Base-by-base conservation (phyloP, 331 rosid genomes). In the Stylosanthes scabra region DNA sequence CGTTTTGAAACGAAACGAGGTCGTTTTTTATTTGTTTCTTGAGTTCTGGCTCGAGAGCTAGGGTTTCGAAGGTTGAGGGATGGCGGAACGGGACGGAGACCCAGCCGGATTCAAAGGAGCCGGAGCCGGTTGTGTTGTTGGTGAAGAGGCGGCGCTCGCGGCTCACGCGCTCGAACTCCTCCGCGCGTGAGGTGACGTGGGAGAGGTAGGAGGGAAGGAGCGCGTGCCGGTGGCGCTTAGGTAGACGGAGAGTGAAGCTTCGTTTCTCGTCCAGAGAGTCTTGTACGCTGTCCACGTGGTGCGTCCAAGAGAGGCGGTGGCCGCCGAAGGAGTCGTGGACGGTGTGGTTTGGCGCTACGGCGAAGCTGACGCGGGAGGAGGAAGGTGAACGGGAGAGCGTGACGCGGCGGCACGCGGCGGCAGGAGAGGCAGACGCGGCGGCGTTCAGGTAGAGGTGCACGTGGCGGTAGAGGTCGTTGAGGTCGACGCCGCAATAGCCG, bases 11-110 rank as follows among this genome's bases (percentile, higher is more conserved):
- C 2, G 90, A 86, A 0, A 83, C 86, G 34, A 93, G 74, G 51
- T 93, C 98, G 15, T 78, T 74, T 9, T 85, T 87, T 0, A 93
- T 83, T 62, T 88, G 91, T 31, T 78, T 88, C 79, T 93, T 93
- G 2, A 90, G 60, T 3, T 90, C 88, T 0, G 91, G 89, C 40
- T 93, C 93, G 0, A 93, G 76, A 0, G 97, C 98, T 3, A 93
- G 82, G 0, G 98, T 93, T 5, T 90, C 89, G 40, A 93, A 88
- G 1, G 97, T 88, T 2, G 98, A 93, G 11, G 98, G 97, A 59
- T 93, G 98, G 1, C 95, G 88, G 59, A 93, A 93, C 5, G 98
- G 98, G 4, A 93, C 95, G 15, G 98, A 93, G 28, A 78, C 95
- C 98, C 97, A 93, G 4, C 97, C 97, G 6, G 96, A 85, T 10